Evolutionary conservation across 176 grass and related monocot species (phyloP).

Genomic region (Lolium multiflorum): DNA sequence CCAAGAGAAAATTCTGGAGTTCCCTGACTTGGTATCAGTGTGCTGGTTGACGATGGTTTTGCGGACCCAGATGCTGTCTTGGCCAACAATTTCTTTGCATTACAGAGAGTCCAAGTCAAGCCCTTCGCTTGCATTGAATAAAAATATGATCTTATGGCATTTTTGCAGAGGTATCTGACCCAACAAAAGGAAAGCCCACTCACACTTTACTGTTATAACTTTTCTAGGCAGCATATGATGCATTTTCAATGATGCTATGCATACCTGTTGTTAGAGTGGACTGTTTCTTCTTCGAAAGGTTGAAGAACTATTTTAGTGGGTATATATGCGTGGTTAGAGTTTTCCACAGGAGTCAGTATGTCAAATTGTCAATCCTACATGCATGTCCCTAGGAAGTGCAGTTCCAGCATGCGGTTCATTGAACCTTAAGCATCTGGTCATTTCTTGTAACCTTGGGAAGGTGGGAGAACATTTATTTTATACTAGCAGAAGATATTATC

Average conservation of each 20-base stretch:
- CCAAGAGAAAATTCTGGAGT: background rate
- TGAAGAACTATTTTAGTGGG: background rate
- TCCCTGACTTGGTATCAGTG: background rate
- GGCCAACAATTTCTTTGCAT: background rate
- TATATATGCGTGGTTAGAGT: background rate
- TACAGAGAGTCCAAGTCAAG: background rate
- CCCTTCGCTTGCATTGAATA: background rate
- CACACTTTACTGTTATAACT: background rate
- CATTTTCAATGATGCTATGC: constrained; percentile 7
- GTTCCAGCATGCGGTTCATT: constrained; percentile 40
- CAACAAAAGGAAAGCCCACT: background rate
- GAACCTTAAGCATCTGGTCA: constrained; percentile 31
- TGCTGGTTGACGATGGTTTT: background rate
- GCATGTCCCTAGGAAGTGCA: background rate
- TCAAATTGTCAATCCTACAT: background rate
- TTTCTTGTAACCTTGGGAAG: constrained; percentile 22
- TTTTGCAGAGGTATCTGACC: background rate
- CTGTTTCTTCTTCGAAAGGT: constrained; percentile 32
- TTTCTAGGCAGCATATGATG: background rate
- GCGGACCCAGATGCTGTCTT: background rate
- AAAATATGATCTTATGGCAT: background rate
- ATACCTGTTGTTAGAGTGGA: constrained; percentile 17
- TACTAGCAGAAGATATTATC: background rate
- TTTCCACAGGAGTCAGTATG: background rate
- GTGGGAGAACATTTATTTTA: background rate